Conservation (phyloP, 2,329 filamentous ascomycete genomes). For the Fusarium pseudoanthophilum region DNA sequence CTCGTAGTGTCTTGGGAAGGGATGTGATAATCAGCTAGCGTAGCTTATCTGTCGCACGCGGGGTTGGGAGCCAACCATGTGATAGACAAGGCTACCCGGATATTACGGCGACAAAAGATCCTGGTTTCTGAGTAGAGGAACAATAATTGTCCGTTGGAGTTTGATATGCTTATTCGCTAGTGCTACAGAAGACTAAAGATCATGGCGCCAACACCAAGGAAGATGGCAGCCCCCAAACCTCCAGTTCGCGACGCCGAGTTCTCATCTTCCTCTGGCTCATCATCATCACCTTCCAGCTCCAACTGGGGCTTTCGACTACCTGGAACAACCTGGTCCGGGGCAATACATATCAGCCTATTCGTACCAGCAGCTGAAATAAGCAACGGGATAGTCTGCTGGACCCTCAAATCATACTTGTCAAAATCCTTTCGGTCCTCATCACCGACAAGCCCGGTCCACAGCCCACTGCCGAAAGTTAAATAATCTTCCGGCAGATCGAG, state of each 20-base stretch:
- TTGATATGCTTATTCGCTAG: neutral
- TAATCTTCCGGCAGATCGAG: neutral
- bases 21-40: neutral
- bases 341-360: neutral
- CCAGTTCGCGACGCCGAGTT: neutral
- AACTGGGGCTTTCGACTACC: neutral
- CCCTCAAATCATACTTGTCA: neutral
- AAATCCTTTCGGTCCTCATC: neutral
- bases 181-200: neutral
- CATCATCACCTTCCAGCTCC: neutral
- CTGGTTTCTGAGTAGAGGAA: neutral
- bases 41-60: neutral
- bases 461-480: neutral
- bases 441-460: rapidly evolving
- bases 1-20: rapidly evolving
- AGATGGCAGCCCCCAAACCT: neutral
- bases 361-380: neutral
- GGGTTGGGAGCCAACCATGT: neutral
- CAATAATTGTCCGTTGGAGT: neutral
- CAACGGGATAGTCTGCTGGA: neutral
- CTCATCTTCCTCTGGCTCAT: neutral
- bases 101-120: neutral
- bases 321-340: neutral
- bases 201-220: neutral
- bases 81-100: neutral